Evolutionary conservation across 1,139 yeast species (phyloP).

Genomic region (Magnusiomyces fungicola): DNA sequence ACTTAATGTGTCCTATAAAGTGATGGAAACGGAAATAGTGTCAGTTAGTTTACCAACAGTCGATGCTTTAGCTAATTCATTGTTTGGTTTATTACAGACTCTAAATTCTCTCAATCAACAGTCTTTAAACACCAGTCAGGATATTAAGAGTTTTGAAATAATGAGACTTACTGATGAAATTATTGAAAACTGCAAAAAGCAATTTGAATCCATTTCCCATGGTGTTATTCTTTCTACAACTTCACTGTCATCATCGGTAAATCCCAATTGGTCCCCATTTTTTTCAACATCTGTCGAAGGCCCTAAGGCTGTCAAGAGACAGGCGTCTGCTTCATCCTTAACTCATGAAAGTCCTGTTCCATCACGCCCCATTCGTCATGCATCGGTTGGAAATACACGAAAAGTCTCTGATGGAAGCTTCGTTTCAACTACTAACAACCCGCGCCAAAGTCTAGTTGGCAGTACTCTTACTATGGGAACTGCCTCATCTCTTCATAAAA

Average conservation of each 20-base stretch:
- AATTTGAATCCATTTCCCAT: not conserved
- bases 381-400: not conserved
- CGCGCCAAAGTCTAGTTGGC: not conserved
- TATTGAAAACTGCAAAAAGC: not conserved
- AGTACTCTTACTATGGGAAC: not conserved
- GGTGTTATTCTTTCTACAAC: not conserved
- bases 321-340: not conserved
- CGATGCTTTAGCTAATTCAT: slow-evolving; percentile 2
- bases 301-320: not conserved
- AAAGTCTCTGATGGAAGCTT: not conserved
- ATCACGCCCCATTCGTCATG: not conserved
- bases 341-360: not conserved
- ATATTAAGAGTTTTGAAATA: not conserved
- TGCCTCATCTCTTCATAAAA: not conserved
- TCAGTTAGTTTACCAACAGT: slow-evolving; percentile 1
- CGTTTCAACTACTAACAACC: not conserved
- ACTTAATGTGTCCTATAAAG: slow-evolving; percentile 13
- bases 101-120: slow-evolving; percentile 1
- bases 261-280: not conserved
- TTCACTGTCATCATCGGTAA: not conserved
- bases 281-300: not conserved
- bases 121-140: not conserved
- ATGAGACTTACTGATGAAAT: not conserved
- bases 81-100: slow-evolving; percentile 4
- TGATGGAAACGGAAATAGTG: slow-evolving; percentile 3